These are phyloP conservation scores for Epichloe uncinata DNA, from an alignment of 2,329 filamentous ascomycete species.

Conservation along the genomic window DNA sequence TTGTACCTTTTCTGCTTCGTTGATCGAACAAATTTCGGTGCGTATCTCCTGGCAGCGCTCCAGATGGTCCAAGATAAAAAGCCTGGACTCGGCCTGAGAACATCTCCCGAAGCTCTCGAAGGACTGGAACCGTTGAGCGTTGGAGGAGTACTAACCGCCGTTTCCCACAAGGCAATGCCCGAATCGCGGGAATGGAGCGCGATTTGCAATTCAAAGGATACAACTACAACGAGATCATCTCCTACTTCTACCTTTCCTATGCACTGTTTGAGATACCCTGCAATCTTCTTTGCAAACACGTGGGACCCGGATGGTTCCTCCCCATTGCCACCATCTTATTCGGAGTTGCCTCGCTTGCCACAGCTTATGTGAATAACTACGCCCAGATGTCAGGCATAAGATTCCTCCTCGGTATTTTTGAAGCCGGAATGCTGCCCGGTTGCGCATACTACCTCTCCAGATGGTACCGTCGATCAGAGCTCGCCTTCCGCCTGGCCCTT, in stretches of 20 bases:
- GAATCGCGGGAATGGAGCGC: slow-evolving; percentile 48
- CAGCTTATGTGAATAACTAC: slow-evolving; percentile 48
- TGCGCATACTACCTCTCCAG: too few species aligned
- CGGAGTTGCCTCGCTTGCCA: slow-evolving; percentile 49
- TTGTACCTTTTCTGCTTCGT: slow-evolving; percentile 65
- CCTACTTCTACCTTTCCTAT: slow-evolving; percentile 60
- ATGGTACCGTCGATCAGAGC: too few species aligned
- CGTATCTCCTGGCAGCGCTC: slow-evolving; percentile 7
- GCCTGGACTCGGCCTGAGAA: too few species aligned
- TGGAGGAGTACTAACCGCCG: not conserved
- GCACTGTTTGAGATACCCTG: slow-evolving; percentile 59
- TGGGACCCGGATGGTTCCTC: slow-evolving; percentile 61
- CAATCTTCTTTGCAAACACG: slow-evolving; percentile 55
- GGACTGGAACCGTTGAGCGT: not conserved
- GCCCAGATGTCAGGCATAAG: slow-evolving; percentile 43
- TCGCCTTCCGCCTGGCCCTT: slow-evolving; percentile 47
- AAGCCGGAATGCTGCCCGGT: slow-evolving; percentile 61
- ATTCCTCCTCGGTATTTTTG: slow-evolving; percentile 55
- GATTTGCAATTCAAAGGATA: slow-evolving; percentile 47
- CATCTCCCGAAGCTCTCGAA: not conserved
- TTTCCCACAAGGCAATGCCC: slow-evolving; percentile 44
- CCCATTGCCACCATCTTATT: slow-evolving; percentile 49
- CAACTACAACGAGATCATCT: slow-evolving; percentile 57
- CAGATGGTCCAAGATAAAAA: too few species aligned
- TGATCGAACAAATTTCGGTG: slow-evolving; percentile 61